Conservation (phyloP, 371 early-diverging fungal species). For the Paraphysoderma sedebokerense region DNA sequence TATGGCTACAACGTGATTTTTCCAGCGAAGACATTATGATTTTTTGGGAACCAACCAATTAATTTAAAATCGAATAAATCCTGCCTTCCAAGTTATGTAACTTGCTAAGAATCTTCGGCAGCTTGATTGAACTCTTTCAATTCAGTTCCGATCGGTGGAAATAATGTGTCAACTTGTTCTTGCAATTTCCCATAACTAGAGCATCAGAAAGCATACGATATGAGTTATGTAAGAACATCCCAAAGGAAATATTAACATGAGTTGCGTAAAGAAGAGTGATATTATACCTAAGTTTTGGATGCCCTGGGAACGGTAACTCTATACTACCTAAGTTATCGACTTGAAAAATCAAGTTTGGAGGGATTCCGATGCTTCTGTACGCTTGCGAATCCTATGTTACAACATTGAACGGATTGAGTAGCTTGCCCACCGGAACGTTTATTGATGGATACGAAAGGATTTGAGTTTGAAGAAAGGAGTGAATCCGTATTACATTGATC, state of each 20-base stretch:
- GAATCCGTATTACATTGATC: too few species aligned
- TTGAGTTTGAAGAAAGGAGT: too few species aligned
- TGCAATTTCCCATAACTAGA: slow-evolving; percentile 64
- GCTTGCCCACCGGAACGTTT: too few species aligned
- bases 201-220: background rate
- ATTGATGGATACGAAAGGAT: too few species aligned
- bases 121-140: too few species aligned
- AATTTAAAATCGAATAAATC: too few species aligned
- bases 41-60: too few species aligned
- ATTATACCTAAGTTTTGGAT: slow-evolving; percentile 36
- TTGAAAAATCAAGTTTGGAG: slow-evolving; percentile 86
- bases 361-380: slow-evolving; percentile 87
- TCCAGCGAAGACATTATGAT: too few species aligned
- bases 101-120: too few species aligned
- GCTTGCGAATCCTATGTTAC: slow-evolving; percentile 64
- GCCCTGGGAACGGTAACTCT: slow-evolving; percentile 61
- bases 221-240: background rate
- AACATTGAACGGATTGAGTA: background rate
- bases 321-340: slow-evolving; percentile 87
- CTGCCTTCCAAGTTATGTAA: too few species aligned
- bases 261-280: slow-evolving; percentile 2
- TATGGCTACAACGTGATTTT: too few species aligned
- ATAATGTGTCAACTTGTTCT: slow-evolving; percentile 89
- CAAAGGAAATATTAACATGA: background rate
- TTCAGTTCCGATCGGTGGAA: slow-evolving; percentile 65